Evolutionary conservation across 208 protist genomes (phyloP), one percentile per base, ranked within the genome.

Genomic region (Acanthamoeba triangularis): DNA sequence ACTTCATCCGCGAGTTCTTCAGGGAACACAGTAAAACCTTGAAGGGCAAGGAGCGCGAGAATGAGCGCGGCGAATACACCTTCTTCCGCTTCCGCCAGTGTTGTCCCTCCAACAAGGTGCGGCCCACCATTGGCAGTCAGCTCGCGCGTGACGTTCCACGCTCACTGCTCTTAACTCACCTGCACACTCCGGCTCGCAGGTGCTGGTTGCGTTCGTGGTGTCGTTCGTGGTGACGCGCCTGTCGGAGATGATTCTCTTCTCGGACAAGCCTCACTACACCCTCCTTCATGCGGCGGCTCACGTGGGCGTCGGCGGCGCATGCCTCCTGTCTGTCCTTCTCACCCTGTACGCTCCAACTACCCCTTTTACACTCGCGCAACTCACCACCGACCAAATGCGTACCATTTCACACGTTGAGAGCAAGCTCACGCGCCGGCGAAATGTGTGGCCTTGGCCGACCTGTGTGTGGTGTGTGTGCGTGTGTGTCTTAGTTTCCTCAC

Each of bases 1-100:
- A 33, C 49, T 90, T 90, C 33, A 90, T 90, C n/a, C 82, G 37
- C 18, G 52, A 47, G 30, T 90, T 90, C 37, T 90, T 90, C 82
- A 30, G 47, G 33, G 49, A 65, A 28, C 20, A 90, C 56, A 69
- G 56, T 52, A 65, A 33, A 18, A 90, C 47, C 6, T 28, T 20
- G 13, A 90, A 90, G 52, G 52, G 56, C 18, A 90, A 90, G 56
- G 82, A 90, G 41, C 74, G 74, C 33, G 74, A 82, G 74, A 52
- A 82, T 37, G 44, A 82, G 25, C 41, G 25, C 8, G 74, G 74
- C 74, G 44, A 82, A 37, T 82, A 54, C 74, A 82, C 74, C 16
- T 82, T 82, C 74, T 82, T 82, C 74, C 74, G 44, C 33, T 82
- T 82, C 74, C 33, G 74, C 11, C 74, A 52, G 35, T 82, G 74